Evolutionary conservation across 768 basidiomycete genomes (phyloP).

Genomic region (Amanita pseudoporphyria): DNA sequence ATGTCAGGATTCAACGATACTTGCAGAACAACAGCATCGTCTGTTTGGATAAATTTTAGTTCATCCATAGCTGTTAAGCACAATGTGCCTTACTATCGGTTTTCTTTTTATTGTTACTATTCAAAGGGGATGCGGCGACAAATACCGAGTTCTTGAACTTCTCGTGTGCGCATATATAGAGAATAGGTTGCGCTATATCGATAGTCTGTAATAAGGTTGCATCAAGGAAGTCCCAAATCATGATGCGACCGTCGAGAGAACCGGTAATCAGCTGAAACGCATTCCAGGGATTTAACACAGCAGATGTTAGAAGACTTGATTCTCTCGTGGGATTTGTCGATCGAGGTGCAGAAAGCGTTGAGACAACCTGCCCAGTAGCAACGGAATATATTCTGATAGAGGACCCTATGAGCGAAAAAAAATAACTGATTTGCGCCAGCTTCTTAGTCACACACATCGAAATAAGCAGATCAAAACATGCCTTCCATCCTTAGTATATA

Average conservation of each 20-base stretch:
- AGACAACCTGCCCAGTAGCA: constrained; percentile 67
- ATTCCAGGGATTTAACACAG: constrained; percentile 76
- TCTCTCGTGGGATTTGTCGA: constrained; percentile 24
- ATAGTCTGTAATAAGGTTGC: constrained; percentile 71
- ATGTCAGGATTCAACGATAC: constrained; percentile 47
- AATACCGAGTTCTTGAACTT: constrained; percentile 61
- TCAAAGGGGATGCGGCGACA: constrained; percentile 38
- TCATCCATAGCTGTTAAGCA: background rate
- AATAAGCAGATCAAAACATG: constrained; percentile 5
- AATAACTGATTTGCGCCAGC: constrained; percentile 49
- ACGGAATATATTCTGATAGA: constrained; percentile 83
- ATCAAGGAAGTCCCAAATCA: constrained; percentile 93
- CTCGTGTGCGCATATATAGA: constrained; percentile 62
- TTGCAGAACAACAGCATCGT: constrained; percentile 49
- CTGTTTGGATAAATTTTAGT: constrained; percentile 16
- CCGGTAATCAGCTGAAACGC: constrained; percentile 84
- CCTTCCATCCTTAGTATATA: constrained; percentile 85
- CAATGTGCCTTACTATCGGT: constrained; percentile 20
- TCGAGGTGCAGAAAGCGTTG: constrained; percentile 59
- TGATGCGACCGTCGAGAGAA: constrained; percentile 73
- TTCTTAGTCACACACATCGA: constrained; percentile 9
- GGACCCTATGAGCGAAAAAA: constrained; percentile 78
- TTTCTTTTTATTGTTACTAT: constrained; percentile 34
- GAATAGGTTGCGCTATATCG: constrained; percentile 58
- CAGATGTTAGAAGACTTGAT: constrained; percentile 56